These are phyloP conservation scores for Lachancea mirantina DNA, from an alignment of 805 yeast genomes.

Conservation along the genomic window DNA sequence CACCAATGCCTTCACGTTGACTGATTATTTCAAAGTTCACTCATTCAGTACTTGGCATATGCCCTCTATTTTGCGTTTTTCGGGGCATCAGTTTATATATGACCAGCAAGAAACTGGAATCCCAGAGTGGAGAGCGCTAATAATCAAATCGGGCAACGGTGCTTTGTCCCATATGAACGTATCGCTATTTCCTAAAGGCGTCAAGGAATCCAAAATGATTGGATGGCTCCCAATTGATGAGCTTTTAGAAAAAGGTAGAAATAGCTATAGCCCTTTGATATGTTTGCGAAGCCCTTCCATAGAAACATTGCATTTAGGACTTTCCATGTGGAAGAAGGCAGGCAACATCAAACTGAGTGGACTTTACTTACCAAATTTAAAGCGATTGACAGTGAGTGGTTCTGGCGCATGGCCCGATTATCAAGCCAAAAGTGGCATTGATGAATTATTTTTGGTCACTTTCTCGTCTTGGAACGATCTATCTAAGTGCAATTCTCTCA, in stretches of 20 bases:
- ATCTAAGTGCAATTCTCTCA: constrained; percentile 7
- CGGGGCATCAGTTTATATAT: constrained; percentile 23
- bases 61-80: constrained; percentile 13
- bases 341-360: constrained; percentile 16
- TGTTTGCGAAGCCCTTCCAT: constrained; percentile 15
- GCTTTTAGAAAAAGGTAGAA: constrained; percentile 4
- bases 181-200: constrained; percentile 18
- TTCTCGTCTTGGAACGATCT: constrained; percentile 24
- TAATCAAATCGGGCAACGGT: constrained; percentile 15
- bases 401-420: constrained; percentile 6
- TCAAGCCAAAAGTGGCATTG: constrained; percentile 2
- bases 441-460: constrained; percentile 14
- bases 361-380: constrained; percentile 17
- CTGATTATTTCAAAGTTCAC: constrained; percentile 17
- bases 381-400: constrained; percentile 8
- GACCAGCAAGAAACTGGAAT: constrained; percentile 14
- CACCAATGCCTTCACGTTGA: neutral
- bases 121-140: constrained; percentile 14
- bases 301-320: constrained; percentile 14
- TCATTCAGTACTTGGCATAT: constrained; percentile 21
- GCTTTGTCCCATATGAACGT: constrained; percentile 21
- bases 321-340: constrained; percentile 9
- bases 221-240: constrained; percentile 20
- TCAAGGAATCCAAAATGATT: constrained; percentile 12
- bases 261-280: constrained; percentile 12